Base-by-base conservation (phyloP, 176 grass and related monocot genomes). In the Themeda triandra region DNA sequence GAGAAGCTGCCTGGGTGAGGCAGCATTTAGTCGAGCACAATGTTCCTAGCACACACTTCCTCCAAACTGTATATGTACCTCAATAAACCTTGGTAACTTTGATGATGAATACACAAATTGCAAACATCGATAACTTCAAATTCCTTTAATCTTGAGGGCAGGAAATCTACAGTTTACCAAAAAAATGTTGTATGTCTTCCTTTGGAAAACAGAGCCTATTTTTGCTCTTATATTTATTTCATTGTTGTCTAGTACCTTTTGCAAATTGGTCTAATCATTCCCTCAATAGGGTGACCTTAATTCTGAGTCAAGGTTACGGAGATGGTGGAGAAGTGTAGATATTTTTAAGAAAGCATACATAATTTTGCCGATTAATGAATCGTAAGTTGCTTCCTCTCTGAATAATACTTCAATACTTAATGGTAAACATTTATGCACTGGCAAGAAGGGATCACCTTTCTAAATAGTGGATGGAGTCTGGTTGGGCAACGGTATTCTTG, bases 341-440 rank as follows among this genome's bases (percentile, higher is more conserved):
- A 89, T 94, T 80, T 98, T 98, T 86, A 85, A 87, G 84, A 92
- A 86, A 75, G 69, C 93, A 36, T 98, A 98, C 42, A 84, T 95
- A 49, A 88, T 98, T 86, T 89, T 98, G 69, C 96, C 96, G 4
- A 90, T 98, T 53, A 86, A 98, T 83, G 86, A 88, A 90, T 73
- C 66, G 91, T 95, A 91, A 94, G 88, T 92, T 80, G 25, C 33
- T 89, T 85, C 10, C 17, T 78, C 23, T 73, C 2, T 76, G 24
- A 46, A 77, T 79, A 68, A 15, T 75, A 80, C 46, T 81, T 59
- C 54, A 76, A 60, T 46, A 77, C 58, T 51, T 75, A 80, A 64
- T 10, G 24, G 4, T 10, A 68, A 23, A 1, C 15, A 49, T 82
- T 13, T 49, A n/a, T 42, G 84, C 71, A 40, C 53, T 13, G 23